Percentiles rank a stretch among this genome's conserved stretches.
phyloP scores from a whole-genome alignment of 1,284 basidiomycete genomes.

The Cryptococcus sp. region DNA sequence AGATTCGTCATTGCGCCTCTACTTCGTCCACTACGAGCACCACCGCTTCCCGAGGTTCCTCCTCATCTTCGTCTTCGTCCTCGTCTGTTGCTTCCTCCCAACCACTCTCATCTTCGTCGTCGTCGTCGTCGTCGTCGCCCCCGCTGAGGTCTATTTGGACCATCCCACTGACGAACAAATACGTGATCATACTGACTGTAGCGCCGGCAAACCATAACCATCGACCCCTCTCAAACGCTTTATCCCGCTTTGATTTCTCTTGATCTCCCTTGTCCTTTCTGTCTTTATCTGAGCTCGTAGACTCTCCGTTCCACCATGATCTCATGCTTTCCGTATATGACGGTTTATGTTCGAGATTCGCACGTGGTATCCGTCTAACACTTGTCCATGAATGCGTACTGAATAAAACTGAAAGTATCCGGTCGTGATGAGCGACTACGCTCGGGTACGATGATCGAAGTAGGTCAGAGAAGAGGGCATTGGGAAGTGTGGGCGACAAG shows the following conservation, averaged over 20 bases:
- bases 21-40: background rate
- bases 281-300: background rate
- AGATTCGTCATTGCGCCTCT: no score
- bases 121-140: conserved; percentile 23
- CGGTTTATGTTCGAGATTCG: background rate
- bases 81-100: conserved; percentile 19
- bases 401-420: conserved; percentile 27
- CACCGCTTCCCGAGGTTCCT: conserved; percentile 1
- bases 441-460: conserved; percentile 39
- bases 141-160: conserved; percentile 35
- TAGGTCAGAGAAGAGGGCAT: conserved; percentile 43
- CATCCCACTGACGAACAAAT: conserved; percentile 41
- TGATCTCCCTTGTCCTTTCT: conserved; percentile 10
- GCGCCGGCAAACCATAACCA: conserved; percentile 47
- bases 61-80: conserved; percentile 9
- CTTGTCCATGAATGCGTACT: conserved; percentile 16
- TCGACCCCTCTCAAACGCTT: conserved; percentile 35
- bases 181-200: conserved; percentile 35
- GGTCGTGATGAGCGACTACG: conserved; percentile 41
- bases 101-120: conserved; percentile 9
- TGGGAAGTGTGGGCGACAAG: conserved; percentile 46
- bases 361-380: background rate
- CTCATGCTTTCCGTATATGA: conserved; percentile 6
- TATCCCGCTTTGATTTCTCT: conserved; percentile 26
- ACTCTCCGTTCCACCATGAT: conserved; percentile 5